Evolutionary conservation across 176 grass and related monocot species (phyloP).

Genomic region (Tillandsia fasciculata): DNA sequence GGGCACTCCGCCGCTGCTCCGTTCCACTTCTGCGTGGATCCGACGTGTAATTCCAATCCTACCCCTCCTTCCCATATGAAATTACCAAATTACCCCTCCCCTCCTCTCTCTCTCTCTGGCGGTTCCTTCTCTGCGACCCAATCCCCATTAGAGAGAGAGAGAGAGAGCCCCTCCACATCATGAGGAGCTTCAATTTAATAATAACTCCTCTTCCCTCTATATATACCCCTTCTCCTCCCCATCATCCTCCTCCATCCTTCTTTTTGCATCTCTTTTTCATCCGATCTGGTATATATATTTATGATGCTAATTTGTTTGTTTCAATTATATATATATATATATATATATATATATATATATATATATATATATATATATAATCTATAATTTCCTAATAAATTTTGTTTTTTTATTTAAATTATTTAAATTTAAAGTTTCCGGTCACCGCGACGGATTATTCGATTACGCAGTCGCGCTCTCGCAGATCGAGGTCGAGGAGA

Average conservation of each 20-base stretch:
- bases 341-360: no score
- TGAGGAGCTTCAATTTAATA: conserved; percentile 1
- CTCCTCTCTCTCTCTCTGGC: background rate
- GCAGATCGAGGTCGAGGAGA: background rate
- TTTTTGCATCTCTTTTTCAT: background rate
- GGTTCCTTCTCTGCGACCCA: background rate
- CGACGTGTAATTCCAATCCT: background rate
- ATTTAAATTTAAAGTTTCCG: no score
- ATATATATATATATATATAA: no score
- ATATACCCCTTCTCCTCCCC: background rate
- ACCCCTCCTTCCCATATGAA: background rate
- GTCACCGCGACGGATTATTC: no score
- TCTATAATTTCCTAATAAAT: no score
- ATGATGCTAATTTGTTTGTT: no score
- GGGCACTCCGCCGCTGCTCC: background rate
- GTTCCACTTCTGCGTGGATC: conserved; percentile 25
- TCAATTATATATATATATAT: no score
- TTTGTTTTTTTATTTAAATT: no score
- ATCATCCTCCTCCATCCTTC: background rate
- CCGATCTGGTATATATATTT: no score
- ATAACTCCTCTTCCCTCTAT: conserved; percentile 8
- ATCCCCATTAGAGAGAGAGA: conserved; percentile 5
- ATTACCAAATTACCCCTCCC: background rate
- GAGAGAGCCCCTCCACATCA: conserved; percentile 5
- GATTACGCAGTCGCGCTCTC: no score